A percentile compares a stretch with the other conserved stretches of the same genome.
phyloP scores from a whole-genome alignment of 805 yeast genomes.

The Isabelozyma rhagii region DNA sequence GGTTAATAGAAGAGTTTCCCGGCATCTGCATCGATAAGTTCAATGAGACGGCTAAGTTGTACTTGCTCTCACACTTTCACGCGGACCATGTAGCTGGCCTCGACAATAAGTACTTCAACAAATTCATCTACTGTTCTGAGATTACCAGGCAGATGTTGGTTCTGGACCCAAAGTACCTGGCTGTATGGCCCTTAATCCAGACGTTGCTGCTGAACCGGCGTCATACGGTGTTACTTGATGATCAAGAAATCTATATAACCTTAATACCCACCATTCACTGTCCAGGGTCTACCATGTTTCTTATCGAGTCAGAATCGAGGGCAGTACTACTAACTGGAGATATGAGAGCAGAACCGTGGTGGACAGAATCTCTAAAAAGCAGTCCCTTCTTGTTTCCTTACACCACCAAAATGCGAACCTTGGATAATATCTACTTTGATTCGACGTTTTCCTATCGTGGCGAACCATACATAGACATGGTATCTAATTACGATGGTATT shows the following conservation, averaged over 20 bases:
- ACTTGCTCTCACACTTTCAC: conserved; percentile 51
- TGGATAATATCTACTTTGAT: conserved; percentile 52
- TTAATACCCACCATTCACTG: conserved; percentile 55
- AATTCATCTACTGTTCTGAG: conserved; percentile 45
- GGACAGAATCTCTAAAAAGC: conserved; percentile 31
- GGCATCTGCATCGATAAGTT: conserved; percentile 39
- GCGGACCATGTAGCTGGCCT: conserved; percentile 53
- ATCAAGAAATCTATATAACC: conserved; percentile 28
- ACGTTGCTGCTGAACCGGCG: conserved; percentile 18
- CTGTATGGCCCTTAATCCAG: conserved; percentile 14
- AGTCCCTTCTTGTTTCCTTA: conserved; percentile 45
- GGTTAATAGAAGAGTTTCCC: conserved; percentile 47
- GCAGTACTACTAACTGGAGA: conserved; percentile 57
- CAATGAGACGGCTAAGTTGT: conserved; percentile 19
- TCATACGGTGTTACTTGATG: conserved; percentile 13
- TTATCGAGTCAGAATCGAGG: conserved; percentile 31
- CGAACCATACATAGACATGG: conserved; percentile 47
- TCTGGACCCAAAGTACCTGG: conserved; percentile 11
- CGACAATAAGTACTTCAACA: conserved; percentile 32
- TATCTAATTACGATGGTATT: conserved; percentile 41
- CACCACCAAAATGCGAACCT: conserved; percentile 19
- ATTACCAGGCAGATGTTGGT: conserved; percentile 22
- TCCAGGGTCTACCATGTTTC: conserved; percentile 56
- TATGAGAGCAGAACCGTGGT: conserved; percentile 53
- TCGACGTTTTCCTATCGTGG: conserved; percentile 50